A percentile compares a stretch with the other conserved stretches of the same genome.
Evolutionary conservation across 1,284 basidiomycete species (phyloP).

Genomic region (Cutaneotrichosporon sp.): DNA sequence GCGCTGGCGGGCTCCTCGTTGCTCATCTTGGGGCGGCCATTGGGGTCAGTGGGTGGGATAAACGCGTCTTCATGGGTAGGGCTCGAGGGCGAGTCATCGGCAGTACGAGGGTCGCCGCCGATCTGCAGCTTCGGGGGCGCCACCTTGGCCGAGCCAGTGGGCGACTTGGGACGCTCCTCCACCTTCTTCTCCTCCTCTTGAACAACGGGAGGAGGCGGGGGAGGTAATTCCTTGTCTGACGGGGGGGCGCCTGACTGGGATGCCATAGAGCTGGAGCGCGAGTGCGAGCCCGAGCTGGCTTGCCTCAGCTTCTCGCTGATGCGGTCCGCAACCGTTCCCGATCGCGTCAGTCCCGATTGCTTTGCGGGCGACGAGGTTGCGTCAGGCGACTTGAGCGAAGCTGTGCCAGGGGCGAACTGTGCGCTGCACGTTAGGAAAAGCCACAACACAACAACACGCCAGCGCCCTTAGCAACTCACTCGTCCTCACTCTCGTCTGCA

Average conservation of each 20-base stretch:
- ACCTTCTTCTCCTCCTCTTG: neutral
- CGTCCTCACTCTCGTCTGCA: conserved; percentile 86
- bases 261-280: conserved; percentile 7
- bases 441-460: neutral
- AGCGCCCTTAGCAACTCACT: conserved; percentile 59
- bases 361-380: conserved; percentile 67
- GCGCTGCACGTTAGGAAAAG: conserved; percentile 48
- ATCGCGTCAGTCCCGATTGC: conserved; percentile 27
- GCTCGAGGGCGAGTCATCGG: conserved; percentile 27
- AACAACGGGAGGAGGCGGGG: neutral
- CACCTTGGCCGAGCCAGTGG: conserved; percentile 3
- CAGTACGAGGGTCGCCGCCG: neutral
- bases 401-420: conserved; percentile 70
- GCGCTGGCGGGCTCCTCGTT: conserved; percentile 25
- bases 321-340: conserved; percentile 51
- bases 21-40: conserved; percentile 36
- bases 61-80: conserved; percentile 43
- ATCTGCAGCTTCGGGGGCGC: conserved; percentile 3
- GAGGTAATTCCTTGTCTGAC: conserved; percentile 32
- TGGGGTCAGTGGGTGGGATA: conserved; percentile 44
- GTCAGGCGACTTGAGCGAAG: conserved; percentile 54
- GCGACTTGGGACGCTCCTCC: conserved; percentile 6
- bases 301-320: conserved; percentile 52
- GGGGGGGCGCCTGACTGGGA: conserved; percentile 16
- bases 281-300: conserved; percentile 25